A percentile compares a stretch with the other conserved stretches of the same genome.
phyloP scores from a whole-genome alignment of 345 rosid genomes.

The Cardamine occulta region DNA sequence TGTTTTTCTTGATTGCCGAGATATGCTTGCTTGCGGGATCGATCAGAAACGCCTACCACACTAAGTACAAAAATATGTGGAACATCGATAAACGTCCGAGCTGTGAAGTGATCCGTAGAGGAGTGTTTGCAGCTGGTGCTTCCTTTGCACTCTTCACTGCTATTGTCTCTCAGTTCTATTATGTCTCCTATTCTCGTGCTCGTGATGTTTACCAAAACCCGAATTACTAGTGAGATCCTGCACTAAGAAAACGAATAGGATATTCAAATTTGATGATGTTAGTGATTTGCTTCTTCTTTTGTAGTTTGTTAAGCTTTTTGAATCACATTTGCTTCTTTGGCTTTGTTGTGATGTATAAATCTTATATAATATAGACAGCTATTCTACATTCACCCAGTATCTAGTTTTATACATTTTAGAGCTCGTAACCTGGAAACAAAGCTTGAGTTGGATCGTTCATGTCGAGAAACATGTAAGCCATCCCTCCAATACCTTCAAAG shows the following conservation, averaged over 20 bases:
- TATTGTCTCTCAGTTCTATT: conserved; percentile 79
- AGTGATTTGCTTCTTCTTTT: conserved; percentile 23
- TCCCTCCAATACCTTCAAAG: conserved; percentile 71
- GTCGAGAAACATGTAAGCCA: conserved; percentile 67
- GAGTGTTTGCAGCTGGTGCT: conserved; percentile 91
- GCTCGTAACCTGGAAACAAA: conserved; percentile 69
- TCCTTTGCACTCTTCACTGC: conserved; percentile 82
- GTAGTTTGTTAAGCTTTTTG: conserved; percentile 21
- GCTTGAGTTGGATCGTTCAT: conserved; percentile 55
- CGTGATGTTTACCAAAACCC: conserved; percentile 45
- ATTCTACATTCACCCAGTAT: not conserved
- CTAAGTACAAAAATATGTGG: conserved; percentile 57
- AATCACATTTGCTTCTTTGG: conserved; percentile 5
- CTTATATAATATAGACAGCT: conserved; percentile 23
- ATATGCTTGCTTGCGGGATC: conserved; percentile 86
- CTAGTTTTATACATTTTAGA: conserved; percentile 28
- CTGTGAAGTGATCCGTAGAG: conserved; percentile 75
- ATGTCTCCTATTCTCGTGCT: conserved; percentile 71
- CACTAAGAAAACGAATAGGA: not conserved
- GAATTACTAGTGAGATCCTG: conserved; percentile 28
- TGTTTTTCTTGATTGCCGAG: conserved; percentile 85
- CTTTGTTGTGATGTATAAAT: conserved; percentile 32
- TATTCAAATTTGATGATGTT: conserved; percentile 6
- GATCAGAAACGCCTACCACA: conserved; percentile 82
- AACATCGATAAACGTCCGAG: conserved; percentile 44